A percentile compares a stretch with the other conserved stretches of the same genome.
Evolutionary conservation across 202 grass and related monocot genomes (phyloP).

Genomic region (Carex arenaria): DNA sequence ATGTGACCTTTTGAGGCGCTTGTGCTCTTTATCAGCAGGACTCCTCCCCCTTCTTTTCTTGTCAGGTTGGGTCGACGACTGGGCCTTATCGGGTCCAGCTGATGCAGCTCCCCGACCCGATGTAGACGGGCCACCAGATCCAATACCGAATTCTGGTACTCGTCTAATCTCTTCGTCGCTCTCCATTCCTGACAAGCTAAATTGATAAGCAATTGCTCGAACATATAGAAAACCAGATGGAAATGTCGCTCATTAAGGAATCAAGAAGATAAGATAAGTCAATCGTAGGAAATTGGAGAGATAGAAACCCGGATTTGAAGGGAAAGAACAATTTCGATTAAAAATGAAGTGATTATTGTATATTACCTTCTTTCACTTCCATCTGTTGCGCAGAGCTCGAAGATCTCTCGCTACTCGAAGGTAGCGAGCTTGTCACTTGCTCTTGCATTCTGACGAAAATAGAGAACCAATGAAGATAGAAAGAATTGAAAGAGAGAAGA

Average conservation of each 20-base stretch:
- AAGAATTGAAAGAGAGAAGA: neutral
- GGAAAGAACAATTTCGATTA: neutral
- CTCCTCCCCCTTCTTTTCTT: conserved; percentile 62
- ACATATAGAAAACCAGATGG: neutral
- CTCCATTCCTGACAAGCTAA: conserved; percentile 39
- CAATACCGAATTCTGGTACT: conserved; percentile 47
- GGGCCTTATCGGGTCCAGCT: conserved; percentile 33
- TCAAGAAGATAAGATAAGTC: neutral
- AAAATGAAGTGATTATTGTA: neutral
- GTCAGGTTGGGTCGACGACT: conserved; percentile 5
- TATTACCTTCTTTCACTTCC: conserved; percentile 57
- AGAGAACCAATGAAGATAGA: neutral
- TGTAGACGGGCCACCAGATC: conserved; percentile 41
- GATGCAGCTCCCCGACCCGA: conserved; percentile 40
- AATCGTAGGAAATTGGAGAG: neutral
- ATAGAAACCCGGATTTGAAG: neutral
- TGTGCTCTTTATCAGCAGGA: conserved; percentile 98
- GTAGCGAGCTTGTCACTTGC: conserved; percentile 59
- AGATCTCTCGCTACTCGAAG: conserved; percentile 85
- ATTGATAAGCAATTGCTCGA: neutral
- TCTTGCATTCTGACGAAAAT: conserved; percentile 36
- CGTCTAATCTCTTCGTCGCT: conserved; percentile 80
- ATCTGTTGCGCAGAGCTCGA: conserved; percentile 58
- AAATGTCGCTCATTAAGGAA: neutral
- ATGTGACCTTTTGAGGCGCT: conserved; percentile 72